Base-by-base conservation (phyloP, 2,329 filamentous ascomycete genomes). In the Pyricularia grisea region DNA sequence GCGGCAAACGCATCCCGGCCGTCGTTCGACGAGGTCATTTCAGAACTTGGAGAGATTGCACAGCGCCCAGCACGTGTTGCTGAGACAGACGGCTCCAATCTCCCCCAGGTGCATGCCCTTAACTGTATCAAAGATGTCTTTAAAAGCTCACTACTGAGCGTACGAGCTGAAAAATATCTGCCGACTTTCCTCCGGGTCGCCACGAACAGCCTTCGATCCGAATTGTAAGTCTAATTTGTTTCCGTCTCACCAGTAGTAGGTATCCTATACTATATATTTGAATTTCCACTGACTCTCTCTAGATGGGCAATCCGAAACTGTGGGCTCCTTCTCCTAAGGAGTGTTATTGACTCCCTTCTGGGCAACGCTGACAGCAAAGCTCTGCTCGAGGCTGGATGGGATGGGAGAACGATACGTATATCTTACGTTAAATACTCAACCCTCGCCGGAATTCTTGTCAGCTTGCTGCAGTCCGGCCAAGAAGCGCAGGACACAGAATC, bases 261-360 rank as follows among this genome's bases (percentile, higher is more conserved):
- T 33, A 42, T 3, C 14, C 31, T 30, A 50, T 27, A 27, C 27
- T 27, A 27, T 2, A 23, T 17, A 1, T 36, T 55, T 4, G 11
- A 10, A 25, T 4, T 20, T 7, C 58, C 25, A 27, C 66, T 70
- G 30, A 73, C 36, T 58, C 33, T 9, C 20, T 1, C 17, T 30
- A 92, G 89, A 27, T 99, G 95, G 95, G 92, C 94, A 0, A 93
- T 99, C 69, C 90, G 94, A 0, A 99, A 99, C 77, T 97, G 93
- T 73, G 93, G 93, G 1, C 80, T 98, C 42, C 91, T 98, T 80
- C 87, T 99, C 7, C 89, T 98, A 72, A 88, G 94, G 68, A 92
- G 93, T 71, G 83, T 97, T 5, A 91, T 97, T 68, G 92, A 95
- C 75, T 86, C 87, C 71, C 81, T 96, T 0, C 87, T 95, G 31